phyloP scores from a whole-genome alignment of 495 filamentous ascomycete species.

The Rusavskia elegans region DNA sequence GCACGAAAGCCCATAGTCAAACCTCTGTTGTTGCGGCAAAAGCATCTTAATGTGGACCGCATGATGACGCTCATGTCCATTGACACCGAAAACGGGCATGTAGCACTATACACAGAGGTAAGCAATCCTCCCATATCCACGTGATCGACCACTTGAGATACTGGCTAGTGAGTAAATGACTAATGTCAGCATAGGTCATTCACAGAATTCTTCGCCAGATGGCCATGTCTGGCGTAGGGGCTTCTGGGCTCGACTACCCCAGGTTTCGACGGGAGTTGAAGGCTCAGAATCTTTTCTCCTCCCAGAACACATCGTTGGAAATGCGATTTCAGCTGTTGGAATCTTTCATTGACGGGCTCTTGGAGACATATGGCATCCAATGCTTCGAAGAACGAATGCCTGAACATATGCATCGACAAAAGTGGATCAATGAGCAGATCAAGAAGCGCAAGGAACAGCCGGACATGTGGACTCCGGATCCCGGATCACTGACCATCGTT shows the following conservation, averaged over 20 bases:
- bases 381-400: background rate
- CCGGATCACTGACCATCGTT: slow-evolving; percentile 51
- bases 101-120: slow-evolving; percentile 48
- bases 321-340: slow-evolving; percentile 28
- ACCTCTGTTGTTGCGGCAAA: slow-evolving; percentile 38
- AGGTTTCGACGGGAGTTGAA: slow-evolving; percentile 23
- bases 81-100: slow-evolving; percentile 21
- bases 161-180: no score
- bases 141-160: no score
- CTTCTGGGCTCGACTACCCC: slow-evolving; percentile 32
- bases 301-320: slow-evolving; percentile 20
- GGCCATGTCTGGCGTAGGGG: slow-evolving; percentile 29
- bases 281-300: slow-evolving; percentile 12
- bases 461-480: slow-evolving; percentile 18
- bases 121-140: background rate
- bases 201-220: slow-evolving; percentile 42
- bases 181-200: slow-evolving; percentile 16
- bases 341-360: slow-evolving; percentile 18
- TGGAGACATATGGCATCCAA: background rate
- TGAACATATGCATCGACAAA: background rate
- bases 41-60: slow-evolving; percentile 42
- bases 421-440: background rate
- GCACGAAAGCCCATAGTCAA: slow-evolving; percentile 23
- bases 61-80: slow-evolving; percentile 59
- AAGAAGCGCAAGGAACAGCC: slow-evolving; percentile 1